Evolutionary conservation across 73 alveolate species (phyloP).

Genomic region (Paramecium pentaurelia): DNA sequence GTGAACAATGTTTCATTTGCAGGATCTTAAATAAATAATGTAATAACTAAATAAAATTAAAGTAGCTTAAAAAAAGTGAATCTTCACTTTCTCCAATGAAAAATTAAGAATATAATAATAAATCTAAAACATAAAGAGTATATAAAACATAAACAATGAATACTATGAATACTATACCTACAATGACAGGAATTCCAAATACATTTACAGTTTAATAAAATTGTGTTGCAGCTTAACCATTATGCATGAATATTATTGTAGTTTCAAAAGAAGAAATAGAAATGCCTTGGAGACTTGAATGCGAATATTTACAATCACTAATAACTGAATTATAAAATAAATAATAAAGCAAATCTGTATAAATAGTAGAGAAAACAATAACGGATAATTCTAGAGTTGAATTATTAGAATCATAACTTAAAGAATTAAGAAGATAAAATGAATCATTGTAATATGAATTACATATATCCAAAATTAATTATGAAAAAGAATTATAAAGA

Average conservation of each 20-base stretch:
- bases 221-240: not conserved
- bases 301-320: not conserved
- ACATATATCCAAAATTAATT: not conserved
- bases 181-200: not conserved
- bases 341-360: not conserved
- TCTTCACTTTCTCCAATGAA: not conserved
- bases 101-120: not conserved
- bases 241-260: not conserved
- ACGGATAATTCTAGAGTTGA: not conserved
- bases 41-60: not conserved
- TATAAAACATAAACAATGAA: not conserved
- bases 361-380: conserved; percentile 2
- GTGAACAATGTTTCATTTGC: not conserved
- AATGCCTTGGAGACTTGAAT: conserved; percentile 38
- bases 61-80: not conserved
- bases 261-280: conserved; percentile 39
- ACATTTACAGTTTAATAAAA: not conserved
- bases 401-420: not conserved
- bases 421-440: not conserved
- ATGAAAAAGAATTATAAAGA: not conserved
- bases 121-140: not conserved
- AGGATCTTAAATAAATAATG: not conserved
- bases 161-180: not conserved
- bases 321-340: not conserved
- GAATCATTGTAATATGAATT: not conserved